A percentile compares a stretch with the other conserved stretches of the same genome.
phyloP scores from a whole-genome alignment of 1,284 basidiomycete species.

The Cutaneotrichosporon daszewskae region DNA sequence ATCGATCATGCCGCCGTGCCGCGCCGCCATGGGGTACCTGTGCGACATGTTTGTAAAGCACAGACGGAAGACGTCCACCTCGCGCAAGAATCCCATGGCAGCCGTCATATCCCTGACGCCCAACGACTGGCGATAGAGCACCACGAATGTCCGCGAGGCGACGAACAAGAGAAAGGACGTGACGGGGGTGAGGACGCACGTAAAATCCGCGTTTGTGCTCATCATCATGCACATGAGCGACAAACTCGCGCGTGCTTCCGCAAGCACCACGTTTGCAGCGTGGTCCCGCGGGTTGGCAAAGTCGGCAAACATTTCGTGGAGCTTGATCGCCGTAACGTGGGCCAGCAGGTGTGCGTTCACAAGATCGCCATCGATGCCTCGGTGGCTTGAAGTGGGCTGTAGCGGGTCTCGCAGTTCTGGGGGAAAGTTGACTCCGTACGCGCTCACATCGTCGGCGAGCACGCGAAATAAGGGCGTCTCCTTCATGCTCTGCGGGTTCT shows the following conservation, averaged over 20 bases:
- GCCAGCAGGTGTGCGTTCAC: constrained; percentile 32
- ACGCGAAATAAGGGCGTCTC: constrained; percentile 23
- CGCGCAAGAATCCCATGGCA: constrained; percentile 21
- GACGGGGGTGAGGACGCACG: constrained; percentile 22
- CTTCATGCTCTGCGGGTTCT: constrained; percentile 9
- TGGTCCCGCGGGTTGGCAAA: constrained; percentile 22
- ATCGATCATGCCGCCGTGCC: constrained; percentile 28
- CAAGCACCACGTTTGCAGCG: constrained; percentile 24
- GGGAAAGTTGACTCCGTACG: constrained; percentile 30
- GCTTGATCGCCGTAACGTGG: constrained; percentile 31
- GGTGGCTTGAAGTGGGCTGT: constrained; percentile 17
- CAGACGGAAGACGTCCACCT: constrained; percentile 36
- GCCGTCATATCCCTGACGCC: constrained; percentile 17
- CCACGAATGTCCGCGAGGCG: no score
- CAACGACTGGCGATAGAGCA: no score
- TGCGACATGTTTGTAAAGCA: constrained; percentile 17
- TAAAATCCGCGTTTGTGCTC: constrained; percentile 29
- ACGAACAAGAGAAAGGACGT: no score
- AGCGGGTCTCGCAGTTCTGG: constrained; percentile 32
- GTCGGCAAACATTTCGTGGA: constrained; percentile 40
- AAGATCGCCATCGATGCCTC: constrained; percentile 32
- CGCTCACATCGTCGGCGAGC: constrained; percentile 25
- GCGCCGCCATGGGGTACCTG: constrained; percentile 24
- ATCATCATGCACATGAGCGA: constrained; percentile 28
- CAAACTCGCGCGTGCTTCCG: constrained; percentile 26